Evolutionary conservation across 1,139 yeast species (phyloP).

Genomic region (Yamadazyma sp.): DNA sequence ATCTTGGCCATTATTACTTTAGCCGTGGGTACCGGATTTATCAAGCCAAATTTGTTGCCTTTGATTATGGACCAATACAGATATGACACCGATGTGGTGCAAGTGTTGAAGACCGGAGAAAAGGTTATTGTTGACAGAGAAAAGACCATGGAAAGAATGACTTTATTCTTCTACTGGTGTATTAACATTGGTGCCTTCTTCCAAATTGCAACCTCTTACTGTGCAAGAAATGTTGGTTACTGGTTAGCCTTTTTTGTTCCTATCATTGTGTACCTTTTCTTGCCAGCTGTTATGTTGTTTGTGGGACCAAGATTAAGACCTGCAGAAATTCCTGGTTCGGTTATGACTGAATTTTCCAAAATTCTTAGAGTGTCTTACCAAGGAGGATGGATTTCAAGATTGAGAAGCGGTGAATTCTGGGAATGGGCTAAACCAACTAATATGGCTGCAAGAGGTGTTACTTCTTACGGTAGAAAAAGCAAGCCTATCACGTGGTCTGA

Average conservation of each 20-base stretch:
- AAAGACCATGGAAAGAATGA: slow-evolving; percentile 70
- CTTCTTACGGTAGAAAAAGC: slow-evolving; percentile 17
- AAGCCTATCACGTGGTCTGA: slow-evolving; percentile 46
- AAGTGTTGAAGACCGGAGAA: slow-evolving; percentile 59
- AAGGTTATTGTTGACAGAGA: slow-evolving; percentile 70
- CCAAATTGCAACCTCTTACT: slow-evolving; percentile 73
- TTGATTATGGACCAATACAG: slow-evolving; percentile 51
- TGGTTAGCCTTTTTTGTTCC: slow-evolving; percentile 75
- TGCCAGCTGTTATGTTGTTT: slow-evolving; percentile 46
- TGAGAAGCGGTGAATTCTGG: slow-evolving; percentile 44
- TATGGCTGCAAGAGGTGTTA: slow-evolving; percentile 44
- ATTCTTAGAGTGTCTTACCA: slow-evolving; percentile 41
- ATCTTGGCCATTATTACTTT: slow-evolving; percentile 36
- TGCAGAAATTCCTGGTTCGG: slow-evolving; percentile 48
- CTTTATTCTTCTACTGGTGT: slow-evolving; percentile 75
- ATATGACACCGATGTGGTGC: slow-evolving; percentile 59
- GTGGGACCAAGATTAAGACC: slow-evolving; percentile 39
- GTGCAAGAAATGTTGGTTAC: slow-evolving; percentile 68
- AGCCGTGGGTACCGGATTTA: slow-evolving; percentile 50
- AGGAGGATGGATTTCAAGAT: slow-evolving; percentile 39
- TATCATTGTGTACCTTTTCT: slow-evolving; percentile 45
- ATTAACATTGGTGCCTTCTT: slow-evolving; percentile 80
- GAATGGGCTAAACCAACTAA: slow-evolving; percentile 54
- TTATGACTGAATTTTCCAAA: slow-evolving; percentile 43
- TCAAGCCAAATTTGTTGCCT: slow-evolving; percentile 54